phyloP scores from a whole-genome alignment of 345 rosid genomes.

The Arabis hirsuta region DNA sequence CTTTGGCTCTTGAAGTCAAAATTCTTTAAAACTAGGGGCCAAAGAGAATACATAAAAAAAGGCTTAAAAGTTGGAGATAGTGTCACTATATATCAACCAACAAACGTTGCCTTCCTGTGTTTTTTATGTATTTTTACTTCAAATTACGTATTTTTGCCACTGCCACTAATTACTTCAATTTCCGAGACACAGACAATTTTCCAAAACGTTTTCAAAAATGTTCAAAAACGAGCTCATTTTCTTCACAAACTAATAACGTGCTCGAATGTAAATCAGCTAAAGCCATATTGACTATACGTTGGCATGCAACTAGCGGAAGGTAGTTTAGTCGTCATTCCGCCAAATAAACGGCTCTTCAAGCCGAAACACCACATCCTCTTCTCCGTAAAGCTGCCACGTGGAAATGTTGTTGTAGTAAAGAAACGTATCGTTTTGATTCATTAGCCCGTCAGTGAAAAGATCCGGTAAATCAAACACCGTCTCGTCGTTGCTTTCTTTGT shows the following conservation, averaged over 20 bases:
- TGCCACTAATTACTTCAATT: conserved; percentile 16
- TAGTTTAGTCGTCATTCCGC: conserved; percentile 33
- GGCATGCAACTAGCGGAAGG: not conserved
- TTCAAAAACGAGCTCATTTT: not conserved
- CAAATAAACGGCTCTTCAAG: conserved; percentile 65
- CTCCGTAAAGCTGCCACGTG: conserved; percentile 67
- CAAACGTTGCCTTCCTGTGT: conserved; percentile 11
- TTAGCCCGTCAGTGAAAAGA: conserved; percentile 54
- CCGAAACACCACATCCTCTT: conserved; percentile 57
- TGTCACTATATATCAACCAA: conserved; percentile 35
- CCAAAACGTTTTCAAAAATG: too few species aligned
- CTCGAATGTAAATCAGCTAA: not conserved
- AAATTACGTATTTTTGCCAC: not conserved
- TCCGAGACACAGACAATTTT: not conserved
- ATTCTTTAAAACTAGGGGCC: conserved; percentile 11
- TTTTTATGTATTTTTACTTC: conserved; percentile 2
- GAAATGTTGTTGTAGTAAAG: conserved; percentile 45
- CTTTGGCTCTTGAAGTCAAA: conserved; percentile 30
- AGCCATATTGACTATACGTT: conserved; percentile 18
- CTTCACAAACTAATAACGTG: not conserved
- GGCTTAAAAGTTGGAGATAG: not conserved
- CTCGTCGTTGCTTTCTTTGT: conserved; percentile 52
- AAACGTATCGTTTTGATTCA: conserved; percentile 46
- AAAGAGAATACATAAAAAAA: conserved; percentile 21
- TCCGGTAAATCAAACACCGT: conserved; percentile 86